Percentiles rank a stretch among this genome's conserved stretches.
phyloP scores from a whole-genome alignment of 108 stramenopile species.

The Cyclotella cryptica region DNA sequence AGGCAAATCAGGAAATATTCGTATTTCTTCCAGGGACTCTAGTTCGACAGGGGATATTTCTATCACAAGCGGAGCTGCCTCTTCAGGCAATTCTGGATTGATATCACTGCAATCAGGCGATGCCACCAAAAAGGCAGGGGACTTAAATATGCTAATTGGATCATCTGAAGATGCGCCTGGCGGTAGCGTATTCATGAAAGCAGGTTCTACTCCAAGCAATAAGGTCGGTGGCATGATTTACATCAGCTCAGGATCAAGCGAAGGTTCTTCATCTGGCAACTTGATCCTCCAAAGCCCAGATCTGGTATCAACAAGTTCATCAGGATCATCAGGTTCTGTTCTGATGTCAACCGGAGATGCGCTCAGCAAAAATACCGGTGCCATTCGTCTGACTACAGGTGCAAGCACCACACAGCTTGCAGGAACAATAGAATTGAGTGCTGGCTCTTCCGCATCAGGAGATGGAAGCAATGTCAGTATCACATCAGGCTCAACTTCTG shows the following conservation, averaged over 20 bases:
- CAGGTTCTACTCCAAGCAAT: conserved; percentile 24
- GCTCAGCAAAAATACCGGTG: conserved; percentile 9
- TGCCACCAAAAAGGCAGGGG: conserved; percentile 12
- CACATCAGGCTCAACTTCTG: conserved; percentile 11
- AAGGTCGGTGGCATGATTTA: conserved; percentile 15
- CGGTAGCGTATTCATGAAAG: conserved; percentile 1
- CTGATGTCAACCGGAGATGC: conserved; percentile 20
- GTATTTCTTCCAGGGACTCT: conserved; percentile 13
- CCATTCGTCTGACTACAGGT: conserved; percentile 8
- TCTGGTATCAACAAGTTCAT: conserved; percentile 4
- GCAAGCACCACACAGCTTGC: not conserved
- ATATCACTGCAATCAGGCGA: conserved; percentile 28
- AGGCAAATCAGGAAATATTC: conserved; percentile 18
- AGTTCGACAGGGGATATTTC: conserved; percentile 16
- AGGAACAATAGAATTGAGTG: conserved; percentile 1
- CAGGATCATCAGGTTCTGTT: conserved; percentile 20
- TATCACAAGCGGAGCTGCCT: conserved; percentile 35
- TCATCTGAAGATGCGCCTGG: conserved; percentile 11
- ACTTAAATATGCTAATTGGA: conserved; percentile 23
- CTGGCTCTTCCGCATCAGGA: conserved; percentile 14
- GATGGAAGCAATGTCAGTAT: conserved; percentile 6
- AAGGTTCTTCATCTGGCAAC: conserved; percentile 13
- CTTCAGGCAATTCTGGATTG: conserved; percentile 22
- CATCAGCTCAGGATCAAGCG: conserved; percentile 33
- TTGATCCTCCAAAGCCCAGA: conserved; percentile 27